Conservation (phyloP, 768 basidiomycete genomes). For the Suillus subluteus region DNA sequence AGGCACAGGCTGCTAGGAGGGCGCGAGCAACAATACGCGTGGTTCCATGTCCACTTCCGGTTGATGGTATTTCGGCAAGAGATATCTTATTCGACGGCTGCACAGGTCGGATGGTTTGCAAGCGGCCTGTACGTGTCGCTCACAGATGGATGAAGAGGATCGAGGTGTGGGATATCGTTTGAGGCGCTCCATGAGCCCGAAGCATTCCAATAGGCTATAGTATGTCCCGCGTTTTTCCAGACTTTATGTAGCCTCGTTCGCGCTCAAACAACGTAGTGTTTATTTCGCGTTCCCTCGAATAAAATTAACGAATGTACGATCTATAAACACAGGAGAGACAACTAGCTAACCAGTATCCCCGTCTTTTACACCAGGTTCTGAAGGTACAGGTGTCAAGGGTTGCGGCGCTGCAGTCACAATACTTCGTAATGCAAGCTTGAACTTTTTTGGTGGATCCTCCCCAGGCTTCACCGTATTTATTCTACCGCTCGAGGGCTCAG, state of each 20-base stretch:
- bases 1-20: constrained; percentile 8
- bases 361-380: constrained; percentile 72
- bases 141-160: constrained; percentile 12
- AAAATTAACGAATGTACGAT: constrained; percentile 11
- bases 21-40: constrained; percentile 8
- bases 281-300: constrained; percentile 4
- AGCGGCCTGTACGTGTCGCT: constrained; percentile 7
- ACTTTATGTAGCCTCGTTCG: constrained; percentile 8
- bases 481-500: constrained; percentile 25
- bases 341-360: constrained; percentile 67
- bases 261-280: constrained; percentile 8
- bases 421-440: constrained; percentile 71
- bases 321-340: constrained; percentile 6
- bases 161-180: constrained; percentile 11
- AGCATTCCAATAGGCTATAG: constrained; percentile 4
- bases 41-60: constrained; percentile 10
- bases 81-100: constrained; percentile 7
- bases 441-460: constrained; percentile 61
- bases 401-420: constrained; percentile 31
- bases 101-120: constrained; percentile 9
- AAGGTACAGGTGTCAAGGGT: constrained; percentile 47
- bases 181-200: neutral
- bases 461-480: constrained; percentile 33
- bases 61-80: constrained; percentile 10
- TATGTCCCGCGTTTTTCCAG: neutral